Conservation (phyloP, 2,329 filamentous ascomycete species). For the Botrytis byssoidea region DNA sequence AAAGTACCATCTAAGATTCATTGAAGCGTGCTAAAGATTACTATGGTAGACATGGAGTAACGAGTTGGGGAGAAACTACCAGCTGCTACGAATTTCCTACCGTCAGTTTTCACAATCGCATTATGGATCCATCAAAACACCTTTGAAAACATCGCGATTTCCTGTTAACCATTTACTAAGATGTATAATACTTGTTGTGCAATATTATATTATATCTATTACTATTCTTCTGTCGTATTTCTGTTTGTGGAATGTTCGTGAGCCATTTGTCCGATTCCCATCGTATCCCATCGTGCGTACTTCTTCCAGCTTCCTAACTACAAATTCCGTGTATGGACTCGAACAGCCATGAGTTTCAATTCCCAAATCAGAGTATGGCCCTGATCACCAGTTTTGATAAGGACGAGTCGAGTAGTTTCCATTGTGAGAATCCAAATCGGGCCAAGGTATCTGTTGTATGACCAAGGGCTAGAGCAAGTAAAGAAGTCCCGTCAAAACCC, state of each 20-base stretch:
- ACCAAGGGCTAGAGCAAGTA: background rate
- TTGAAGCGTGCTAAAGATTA: too few species aligned
- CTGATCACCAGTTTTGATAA: background rate
- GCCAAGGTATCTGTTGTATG: background rate
- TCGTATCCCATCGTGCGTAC: background rate
- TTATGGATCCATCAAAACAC: background rate
- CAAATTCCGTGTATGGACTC: too few species aligned
- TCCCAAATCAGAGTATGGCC: background rate
- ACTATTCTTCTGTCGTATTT: background rate
- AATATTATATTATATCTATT: background rate
- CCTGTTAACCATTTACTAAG: background rate
- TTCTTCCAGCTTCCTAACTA: background rate
- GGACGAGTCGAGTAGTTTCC: background rate
- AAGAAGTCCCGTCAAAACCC: background rate
- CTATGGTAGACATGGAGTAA: too few species aligned
- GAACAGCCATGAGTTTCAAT: background rate
- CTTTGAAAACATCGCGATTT: background rate
- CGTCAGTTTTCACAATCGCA: background rate
- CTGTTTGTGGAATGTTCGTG: too few species aligned
- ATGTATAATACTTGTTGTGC: background rate
- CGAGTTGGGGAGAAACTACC: background rate
- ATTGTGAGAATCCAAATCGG: background rate
- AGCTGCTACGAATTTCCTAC: background rate
- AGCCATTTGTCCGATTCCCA: background rate
- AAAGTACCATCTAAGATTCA: too few species aligned